Percentiles rank a stretch among this genome's conserved stretches.
Evolutionary conservation across 1,284 basidiomycete genomes (phyloP).

Genomic region (Sporisorium iseilematis-ciliati): DNA sequence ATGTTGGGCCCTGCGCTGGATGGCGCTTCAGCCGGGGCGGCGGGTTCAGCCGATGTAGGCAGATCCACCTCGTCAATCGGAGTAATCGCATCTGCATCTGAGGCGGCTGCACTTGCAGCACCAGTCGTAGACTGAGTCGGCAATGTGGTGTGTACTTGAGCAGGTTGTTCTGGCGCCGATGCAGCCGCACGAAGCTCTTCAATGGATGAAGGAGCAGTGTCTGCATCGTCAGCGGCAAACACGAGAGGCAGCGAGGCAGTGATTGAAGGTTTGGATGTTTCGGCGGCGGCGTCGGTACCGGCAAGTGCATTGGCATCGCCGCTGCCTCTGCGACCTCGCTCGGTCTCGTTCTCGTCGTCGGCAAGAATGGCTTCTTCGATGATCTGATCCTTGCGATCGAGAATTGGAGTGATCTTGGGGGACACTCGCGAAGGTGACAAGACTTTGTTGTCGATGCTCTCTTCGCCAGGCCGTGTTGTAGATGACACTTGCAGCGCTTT

Average conservation of each 20-base stretch:
- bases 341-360: conserved; percentile 31
- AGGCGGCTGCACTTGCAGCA: background rate
- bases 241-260: conserved; percentile 16
- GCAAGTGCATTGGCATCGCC: conserved; percentile 10
- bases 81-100: conserved; percentile 34
- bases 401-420: conserved; percentile 24
- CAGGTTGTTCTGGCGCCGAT: background rate
- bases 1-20: conserved; percentile 24
- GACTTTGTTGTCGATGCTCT: conserved; percentile 8
- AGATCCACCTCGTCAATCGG: conserved; percentile 25
- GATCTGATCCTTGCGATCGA: conserved; percentile 48
- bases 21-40: conserved; percentile 11
- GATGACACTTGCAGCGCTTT: conserved; percentile 42
- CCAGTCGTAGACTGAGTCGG: background rate
- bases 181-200: conserved; percentile 31
- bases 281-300: background rate
- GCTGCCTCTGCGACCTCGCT: conserved; percentile 17
- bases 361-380: conserved; percentile 52
- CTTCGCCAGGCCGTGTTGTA: conserved; percentile 36
- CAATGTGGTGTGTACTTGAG: conserved; percentile 12
- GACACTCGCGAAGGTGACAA: conserved; percentile 24
- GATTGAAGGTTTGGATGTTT: background rate
- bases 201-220: conserved; percentile 27
- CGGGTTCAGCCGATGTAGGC: conserved; percentile 7
- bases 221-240: conserved; percentile 32